These are phyloP conservation scores for Casaregolazyma suthepensis DNA, from an alignment of 1,139 yeast genomes.

Conservation along the genomic window DNA sequence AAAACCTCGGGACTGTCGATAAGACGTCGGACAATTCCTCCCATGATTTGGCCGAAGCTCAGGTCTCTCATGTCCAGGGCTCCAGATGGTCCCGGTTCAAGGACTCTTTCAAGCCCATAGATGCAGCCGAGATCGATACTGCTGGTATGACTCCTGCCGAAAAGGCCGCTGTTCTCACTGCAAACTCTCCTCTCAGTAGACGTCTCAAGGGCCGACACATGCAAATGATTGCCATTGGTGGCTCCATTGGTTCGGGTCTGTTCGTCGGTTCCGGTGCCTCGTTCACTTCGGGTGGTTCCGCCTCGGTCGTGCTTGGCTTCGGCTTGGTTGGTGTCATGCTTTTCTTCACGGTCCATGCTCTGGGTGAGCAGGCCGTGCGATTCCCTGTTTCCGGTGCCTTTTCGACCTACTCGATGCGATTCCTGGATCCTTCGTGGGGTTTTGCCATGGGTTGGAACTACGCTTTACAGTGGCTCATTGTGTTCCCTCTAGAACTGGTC, in stretches of 20 bases:
- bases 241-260: conserved; percentile 75
- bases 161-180: conserved; percentile 30
- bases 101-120: conserved; percentile 28
- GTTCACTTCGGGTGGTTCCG: conserved; percentile 58
- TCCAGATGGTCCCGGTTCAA: conserved; percentile 21
- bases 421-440: conserved; percentile 61
- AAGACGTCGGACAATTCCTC: conserved; percentile 6
- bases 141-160: conserved; percentile 27
- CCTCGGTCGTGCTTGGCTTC: conserved; percentile 56
- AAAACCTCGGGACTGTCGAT: conserved; percentile 1
- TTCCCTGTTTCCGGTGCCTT: conserved; percentile 62
- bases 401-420: conserved; percentile 46
- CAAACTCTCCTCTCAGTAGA: conserved; percentile 65
- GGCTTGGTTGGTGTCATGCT: conserved; percentile 38
- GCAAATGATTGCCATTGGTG: conserved; percentile 86
- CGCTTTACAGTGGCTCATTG: conserved; percentile 72
- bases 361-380: conserved; percentile 58
- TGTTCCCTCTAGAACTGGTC: conserved; percentile 70
- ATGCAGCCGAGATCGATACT: conserved; percentile 20
- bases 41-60: conserved; percentile 2
- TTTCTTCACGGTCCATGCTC: conserved; percentile 52
- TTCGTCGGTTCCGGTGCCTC: conserved; percentile 64
- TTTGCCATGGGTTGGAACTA: conserved; percentile 85
- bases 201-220: conserved; percentile 59
- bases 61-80: not conserved